Percentiles rank a stretch among this genome's conserved stretches.
phyloP scores from a whole-genome alignment of 768 basidiomycete genomes.

The Leucosporidium yakuticum region DNA sequence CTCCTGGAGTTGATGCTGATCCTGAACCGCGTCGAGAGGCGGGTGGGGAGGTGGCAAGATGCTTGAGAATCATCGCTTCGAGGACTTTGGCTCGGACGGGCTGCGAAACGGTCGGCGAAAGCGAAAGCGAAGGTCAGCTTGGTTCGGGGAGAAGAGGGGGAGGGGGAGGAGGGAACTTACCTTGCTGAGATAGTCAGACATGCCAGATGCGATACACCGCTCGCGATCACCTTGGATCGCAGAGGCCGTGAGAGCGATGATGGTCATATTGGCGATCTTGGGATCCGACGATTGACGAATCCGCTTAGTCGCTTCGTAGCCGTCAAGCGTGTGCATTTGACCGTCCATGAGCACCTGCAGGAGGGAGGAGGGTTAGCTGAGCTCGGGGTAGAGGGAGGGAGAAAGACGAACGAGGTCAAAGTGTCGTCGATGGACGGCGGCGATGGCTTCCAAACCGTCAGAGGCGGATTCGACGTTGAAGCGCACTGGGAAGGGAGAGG shows the following conservation, averaged over 20 bases:
- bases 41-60: no score
- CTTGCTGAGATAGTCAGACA: constrained; percentile 45
- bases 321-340: constrained; percentile 20
- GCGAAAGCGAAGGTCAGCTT: no score
- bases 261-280: constrained; percentile 54
- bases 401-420: neutral
- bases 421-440: neutral
- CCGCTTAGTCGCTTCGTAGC: constrained; percentile 15
- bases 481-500: neutral
- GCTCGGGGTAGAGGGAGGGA: neutral
- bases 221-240: constrained; percentile 87
- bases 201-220: constrained; percentile 63
- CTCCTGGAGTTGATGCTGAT: no score
- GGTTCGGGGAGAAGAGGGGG: no score
- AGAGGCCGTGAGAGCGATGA: constrained; percentile 92
- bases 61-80: no score
- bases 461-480: neutral
- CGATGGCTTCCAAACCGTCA: neutral
- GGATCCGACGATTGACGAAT: constrained; percentile 9
- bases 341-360: neutral
- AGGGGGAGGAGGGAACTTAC: no score
- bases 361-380: no score
- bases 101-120: no score
- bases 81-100: no score
- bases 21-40: no score